phyloP scores from a whole-genome alignment of 2,329 filamentous ascomycete species.

The Colletotrichum orchidophilum region DNA sequence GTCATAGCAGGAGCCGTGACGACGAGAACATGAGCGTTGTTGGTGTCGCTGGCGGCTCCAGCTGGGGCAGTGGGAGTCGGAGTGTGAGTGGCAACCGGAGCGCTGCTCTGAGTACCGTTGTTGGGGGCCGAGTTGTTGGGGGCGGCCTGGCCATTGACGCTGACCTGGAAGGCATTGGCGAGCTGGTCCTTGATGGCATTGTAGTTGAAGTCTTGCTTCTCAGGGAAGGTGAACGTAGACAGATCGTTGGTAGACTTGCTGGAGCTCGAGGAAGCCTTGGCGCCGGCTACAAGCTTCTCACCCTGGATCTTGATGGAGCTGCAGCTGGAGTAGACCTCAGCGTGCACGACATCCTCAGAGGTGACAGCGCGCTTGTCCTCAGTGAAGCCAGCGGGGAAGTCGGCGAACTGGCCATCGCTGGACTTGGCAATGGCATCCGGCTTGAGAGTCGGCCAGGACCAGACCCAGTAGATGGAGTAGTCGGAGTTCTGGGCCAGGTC shows the following conservation, averaged over 20 bases:
- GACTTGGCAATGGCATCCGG: conserved; percentile 51
- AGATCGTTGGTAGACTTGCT: conserved; percentile 31
- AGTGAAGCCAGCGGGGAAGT: conserved; percentile 44
- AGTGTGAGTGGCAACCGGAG: conserved; percentile 33
- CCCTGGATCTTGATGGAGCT: conserved; percentile 33
- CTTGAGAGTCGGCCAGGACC: conserved; percentile 83
- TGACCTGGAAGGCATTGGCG: conserved; percentile 54
- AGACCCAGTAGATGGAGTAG: conserved; percentile 94
- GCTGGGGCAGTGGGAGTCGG: conserved; percentile 16
- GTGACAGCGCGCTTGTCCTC: conserved; percentile 31
- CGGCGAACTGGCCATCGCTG: conserved; percentile 52
- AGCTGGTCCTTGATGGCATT: conserved; percentile 58
- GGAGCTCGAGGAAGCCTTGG: conserved; percentile 23
- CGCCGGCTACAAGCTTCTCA: conserved; percentile 15
- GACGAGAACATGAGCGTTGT: conserved; percentile 25
- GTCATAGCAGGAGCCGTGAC: conserved; percentile 35
- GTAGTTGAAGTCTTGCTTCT: conserved; percentile 51
- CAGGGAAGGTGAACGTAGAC: conserved; percentile 41
- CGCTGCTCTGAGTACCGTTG: conserved; percentile 36
- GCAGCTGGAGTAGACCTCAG: conserved; percentile 50
- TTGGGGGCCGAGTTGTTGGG: conserved; percentile 21
- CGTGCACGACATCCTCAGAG: conserved; percentile 36
- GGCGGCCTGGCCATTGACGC: conserved; percentile 42
- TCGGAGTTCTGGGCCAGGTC: conserved; percentile 69
- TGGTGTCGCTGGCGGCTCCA: neutral